Evolutionary conservation across 495 filamentous ascomycete species (phyloP).

Genomic region (Neurospora hispaniola): DNA sequence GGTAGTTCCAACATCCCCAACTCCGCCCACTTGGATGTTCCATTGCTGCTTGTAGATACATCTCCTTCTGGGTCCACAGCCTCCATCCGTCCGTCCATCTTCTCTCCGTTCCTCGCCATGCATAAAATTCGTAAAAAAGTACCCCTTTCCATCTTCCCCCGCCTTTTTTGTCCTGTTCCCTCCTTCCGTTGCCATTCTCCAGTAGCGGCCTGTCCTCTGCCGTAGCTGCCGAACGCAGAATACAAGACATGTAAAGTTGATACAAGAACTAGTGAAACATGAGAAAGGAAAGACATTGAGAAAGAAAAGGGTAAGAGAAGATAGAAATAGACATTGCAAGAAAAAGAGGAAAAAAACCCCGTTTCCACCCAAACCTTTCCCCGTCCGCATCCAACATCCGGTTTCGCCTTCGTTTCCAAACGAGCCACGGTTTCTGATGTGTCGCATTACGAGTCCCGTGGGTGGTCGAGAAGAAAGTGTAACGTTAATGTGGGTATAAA

Average conservation of each 20-base stretch:
- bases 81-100: not conserved
- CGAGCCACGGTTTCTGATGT: not conserved
- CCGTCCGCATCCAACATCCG: not conserved
- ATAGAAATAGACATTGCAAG: not conserved
- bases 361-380: not conserved
- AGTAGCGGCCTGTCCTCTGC: not conserved
- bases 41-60: not conserved
- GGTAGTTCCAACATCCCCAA: not conserved
- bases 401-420: not conserved
- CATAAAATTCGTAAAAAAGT: not conserved
- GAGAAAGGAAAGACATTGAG: slow-evolving; percentile 10
- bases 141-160: not conserved
- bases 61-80: not conserved
- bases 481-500: not conserved
- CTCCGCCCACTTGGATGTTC: not conserved
- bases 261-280: slow-evolving; percentile 5
- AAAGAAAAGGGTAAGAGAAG: slow-evolving; percentile 21
- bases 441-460: not conserved
- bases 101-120: not conserved
- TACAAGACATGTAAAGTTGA: slow-evolving; percentile 2
- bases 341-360: not conserved
- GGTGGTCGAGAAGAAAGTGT: not conserved
- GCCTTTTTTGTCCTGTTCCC: not conserved
- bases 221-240: not conserved
- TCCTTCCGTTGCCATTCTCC: not conserved